phyloP scores from a whole-genome alignment of 768 basidiomycete genomes.

The Kwoniella pini region DNA sequence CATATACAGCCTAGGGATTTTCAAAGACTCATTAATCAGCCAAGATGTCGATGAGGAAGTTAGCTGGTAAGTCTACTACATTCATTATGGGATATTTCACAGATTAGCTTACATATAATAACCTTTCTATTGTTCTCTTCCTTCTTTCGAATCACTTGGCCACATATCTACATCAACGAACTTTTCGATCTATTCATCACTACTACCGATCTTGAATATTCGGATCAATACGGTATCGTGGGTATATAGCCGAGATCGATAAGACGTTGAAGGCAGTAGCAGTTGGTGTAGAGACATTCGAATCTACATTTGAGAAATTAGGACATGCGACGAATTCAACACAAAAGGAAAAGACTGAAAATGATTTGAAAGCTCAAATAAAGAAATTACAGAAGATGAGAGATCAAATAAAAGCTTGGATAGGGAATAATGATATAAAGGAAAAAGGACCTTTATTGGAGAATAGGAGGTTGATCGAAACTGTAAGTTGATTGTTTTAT shows the following conservation, averaged over 20 bases:
- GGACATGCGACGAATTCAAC: conserved; percentile 92
- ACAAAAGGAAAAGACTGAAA: conserved; percentile 97
- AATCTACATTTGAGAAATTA: conserved; percentile 94
- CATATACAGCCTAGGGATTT: too few species aligned
- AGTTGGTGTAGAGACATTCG: conserved; percentile 71
- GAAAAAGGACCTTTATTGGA: conserved; percentile 92
- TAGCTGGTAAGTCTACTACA: background rate
- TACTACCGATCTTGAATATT: too few species aligned
- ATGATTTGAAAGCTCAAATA: conserved; percentile 94
- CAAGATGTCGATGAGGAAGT: conserved; percentile 11
- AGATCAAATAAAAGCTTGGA: conserved; percentile 94
- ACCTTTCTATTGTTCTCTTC: background rate
- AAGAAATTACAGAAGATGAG: conserved; percentile 85
- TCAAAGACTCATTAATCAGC: background rate
- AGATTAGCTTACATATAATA: background rate
- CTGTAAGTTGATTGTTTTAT: too few species aligned
- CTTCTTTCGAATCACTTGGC: too few species aligned
- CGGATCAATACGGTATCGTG: background rate
- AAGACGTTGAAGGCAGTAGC: conserved; percentile 94
- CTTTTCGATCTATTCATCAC: too few species aligned
- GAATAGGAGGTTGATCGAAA: conserved; percentile 93
- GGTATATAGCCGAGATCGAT: conserved; percentile 86
- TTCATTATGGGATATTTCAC: too few species aligned
- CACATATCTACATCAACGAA: too few species aligned
- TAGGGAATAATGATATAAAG: conserved; percentile 96